Conservation (phyloP, 2,329 filamentous ascomycete species). For the Ceratocystis colombiana region DNA sequence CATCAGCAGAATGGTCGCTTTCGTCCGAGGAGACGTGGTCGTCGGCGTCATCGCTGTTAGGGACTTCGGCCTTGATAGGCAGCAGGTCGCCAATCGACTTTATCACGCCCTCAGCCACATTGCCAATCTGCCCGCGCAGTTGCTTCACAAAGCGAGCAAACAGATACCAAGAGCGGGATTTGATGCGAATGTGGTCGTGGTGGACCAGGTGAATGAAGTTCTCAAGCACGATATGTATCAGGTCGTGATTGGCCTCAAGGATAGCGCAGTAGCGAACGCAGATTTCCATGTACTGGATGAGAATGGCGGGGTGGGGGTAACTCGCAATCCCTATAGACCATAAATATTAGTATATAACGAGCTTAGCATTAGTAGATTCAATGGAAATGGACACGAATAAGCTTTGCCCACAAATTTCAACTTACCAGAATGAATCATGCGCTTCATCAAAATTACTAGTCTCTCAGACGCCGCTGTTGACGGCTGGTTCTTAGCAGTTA, state of each 20-base stretch:
- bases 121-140: conserved; percentile 70
- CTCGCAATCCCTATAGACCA: conserved; percentile 58
- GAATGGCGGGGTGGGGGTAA: conserved; percentile 81
- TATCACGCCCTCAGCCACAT: conserved; percentile 84
- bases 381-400: not conserved
- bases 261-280: conserved; percentile 89
- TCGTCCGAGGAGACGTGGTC: conserved; percentile 95
- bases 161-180: conserved; percentile 89
- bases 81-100: conserved; percentile 81
- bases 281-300: conserved; percentile 97
- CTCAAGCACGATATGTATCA: conserved; percentile 78
- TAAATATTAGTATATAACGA: conserved; percentile 27
- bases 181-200: conserved; percentile 75
- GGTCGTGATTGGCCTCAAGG: conserved; percentile 72
- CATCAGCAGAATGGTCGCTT: conserved; percentile 79
- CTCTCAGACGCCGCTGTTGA: conserved; percentile 69
- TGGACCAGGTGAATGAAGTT: conserved; percentile 87
- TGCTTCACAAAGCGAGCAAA: conserved; percentile 90
- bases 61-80: conserved; percentile 79
- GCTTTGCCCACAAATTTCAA: conserved; percentile 23
- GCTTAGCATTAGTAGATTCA: no score
- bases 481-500: conserved; percentile 78
- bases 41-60: conserved; percentile 62
- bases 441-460: conserved; percentile 83
- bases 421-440: conserved; percentile 86